Evolutionary conservation across 1,284 basidiomycete species (phyloP).

Genomic region (Heterobasidion parviporum): DNA sequence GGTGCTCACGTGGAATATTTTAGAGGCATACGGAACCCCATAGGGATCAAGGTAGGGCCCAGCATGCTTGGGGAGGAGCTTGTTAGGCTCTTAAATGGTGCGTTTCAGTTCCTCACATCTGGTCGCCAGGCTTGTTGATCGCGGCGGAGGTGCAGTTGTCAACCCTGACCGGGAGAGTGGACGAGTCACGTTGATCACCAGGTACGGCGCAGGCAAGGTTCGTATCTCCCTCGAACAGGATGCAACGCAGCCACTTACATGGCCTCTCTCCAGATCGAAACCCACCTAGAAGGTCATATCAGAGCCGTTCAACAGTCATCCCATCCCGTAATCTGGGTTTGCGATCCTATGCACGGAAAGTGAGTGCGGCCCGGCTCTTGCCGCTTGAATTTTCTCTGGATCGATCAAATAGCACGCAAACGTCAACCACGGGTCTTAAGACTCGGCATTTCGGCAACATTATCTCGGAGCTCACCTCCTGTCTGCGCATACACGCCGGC

Average conservation of each 20-base stretch:
- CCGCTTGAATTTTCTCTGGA: not conserved
- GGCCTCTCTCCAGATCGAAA: conserved; percentile 49
- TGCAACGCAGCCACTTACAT: not conserved
- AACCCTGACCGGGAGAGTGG: conserved; percentile 83
- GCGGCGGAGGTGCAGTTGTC: conserved; percentile 45
- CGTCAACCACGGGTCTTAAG: conserved; percentile 72
- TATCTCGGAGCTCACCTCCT: conserved; percentile 79
- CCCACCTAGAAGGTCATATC: conserved; percentile 77
- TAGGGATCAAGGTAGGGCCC: conserved; percentile 95
- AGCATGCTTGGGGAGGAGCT: conserved; percentile 79
- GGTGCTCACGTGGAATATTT: conserved; percentile 97
- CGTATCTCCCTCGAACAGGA: not conserved
- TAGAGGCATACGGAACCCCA: conserved; percentile 90
- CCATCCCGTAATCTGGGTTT: conserved; percentile 90
- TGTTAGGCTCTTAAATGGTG: conserved; percentile 72
- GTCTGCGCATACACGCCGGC: conserved; percentile 72
- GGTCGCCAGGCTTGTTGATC: not conserved
- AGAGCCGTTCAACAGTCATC: conserved; percentile 72
- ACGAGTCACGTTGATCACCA: conserved; percentile 84
- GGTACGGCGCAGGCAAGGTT: conserved; percentile 88
- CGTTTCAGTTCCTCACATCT: conserved; percentile 16
- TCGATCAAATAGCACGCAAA: conserved; percentile 56
- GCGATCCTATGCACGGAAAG: conserved; percentile 98
- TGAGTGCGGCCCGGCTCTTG: conserved; percentile 27
- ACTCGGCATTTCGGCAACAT: conserved; percentile 91